phyloP scores from a whole-genome alignment of 805 yeast species.

The Hanseniaspora lachancei region DNA sequence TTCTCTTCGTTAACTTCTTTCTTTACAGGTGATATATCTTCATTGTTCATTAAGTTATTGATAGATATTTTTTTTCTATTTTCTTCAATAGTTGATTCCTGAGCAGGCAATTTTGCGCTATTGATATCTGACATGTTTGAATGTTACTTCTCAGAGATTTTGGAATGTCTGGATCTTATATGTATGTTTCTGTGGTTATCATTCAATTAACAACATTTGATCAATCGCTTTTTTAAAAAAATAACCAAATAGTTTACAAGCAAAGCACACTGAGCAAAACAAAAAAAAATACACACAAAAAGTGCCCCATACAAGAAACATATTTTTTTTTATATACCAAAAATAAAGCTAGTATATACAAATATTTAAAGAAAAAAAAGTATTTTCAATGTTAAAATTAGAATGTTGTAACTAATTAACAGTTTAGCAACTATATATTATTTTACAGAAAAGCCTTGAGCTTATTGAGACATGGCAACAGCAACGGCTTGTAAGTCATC shows the following conservation, averaged over 20 bases:
- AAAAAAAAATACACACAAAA: background rate
- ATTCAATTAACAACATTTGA: background rate
- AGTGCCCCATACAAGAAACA: background rate
- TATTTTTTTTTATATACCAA: too few relatives aligned
- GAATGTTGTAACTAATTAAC: background rate
- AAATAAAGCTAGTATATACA: too few relatives aligned
- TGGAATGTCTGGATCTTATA: too few relatives aligned
- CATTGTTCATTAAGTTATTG: conserved; percentile 28
- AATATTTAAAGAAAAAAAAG: background rate
- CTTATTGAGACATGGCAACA: conserved; percentile 53
- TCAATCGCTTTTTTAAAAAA: background rate
- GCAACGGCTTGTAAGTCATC: conserved; percentile 97
- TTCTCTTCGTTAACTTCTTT: conserved; percentile 14
- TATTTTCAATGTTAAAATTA: background rate
- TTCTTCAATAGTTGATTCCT: background rate
- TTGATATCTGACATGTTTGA: background rate
- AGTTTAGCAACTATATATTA: background rate
- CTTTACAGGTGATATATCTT: conserved; percentile 20
- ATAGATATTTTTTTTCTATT: conserved; percentile 19
- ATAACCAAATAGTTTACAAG: background rate
- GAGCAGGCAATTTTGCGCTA: background rate
- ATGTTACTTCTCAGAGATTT: background rate
- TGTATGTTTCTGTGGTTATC: background rate
- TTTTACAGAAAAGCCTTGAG: background rate
- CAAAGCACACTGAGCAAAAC: background rate